Base-by-base conservation (phyloP, 2,329 filamentous ascomycete genomes). In the Stagonosporopsis chrysanthemi region DNA sequence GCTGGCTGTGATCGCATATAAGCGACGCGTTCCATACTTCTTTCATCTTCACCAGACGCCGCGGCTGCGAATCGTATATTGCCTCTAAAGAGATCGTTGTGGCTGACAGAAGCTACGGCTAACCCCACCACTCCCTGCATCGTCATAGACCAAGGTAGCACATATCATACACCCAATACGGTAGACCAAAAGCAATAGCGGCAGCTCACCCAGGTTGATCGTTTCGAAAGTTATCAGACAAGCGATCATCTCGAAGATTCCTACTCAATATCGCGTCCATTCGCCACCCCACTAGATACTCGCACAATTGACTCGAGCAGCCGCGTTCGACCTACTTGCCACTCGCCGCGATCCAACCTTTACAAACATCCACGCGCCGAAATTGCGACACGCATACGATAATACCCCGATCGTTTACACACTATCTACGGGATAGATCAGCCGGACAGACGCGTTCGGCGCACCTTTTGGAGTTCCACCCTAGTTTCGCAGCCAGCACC, bases 401-500 rank as follows among this genome's bases (percentile, higher is more conserved):
- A 36, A 35, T 19, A 38, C 8, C 28, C 14, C 31, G 28, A 53
- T 19, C 2, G 44, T 9, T 1, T 6, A 33, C 14, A 11, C 22
- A 53, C 5, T 41, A 44, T 62, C 54, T 52, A 41, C 31, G 9
- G 42, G 41, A 52, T 56, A 52, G 14, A 46, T 8, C 36, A 24
- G 26, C 50, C 39, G 36, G 61, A 61, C 61, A 56, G 39, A 64
- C 60, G 66, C 53, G 66, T 58, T 63, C 61, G 67, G 65, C 62
- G 55, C 56, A 53, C 60, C 58, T 45, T 52, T 53, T 47, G 61
- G 73, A 75, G 77, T 70, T 76, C 72, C 72, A 79, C 75, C 79
- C 76, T 66, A 75, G 76, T 82, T 83, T 83, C 80, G 77, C 76
- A 74, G 67, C 66, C 68, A 68, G 79, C 81, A 80, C 90, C 90